phyloP scores from a whole-genome alignment of 768 basidiomycete genomes.

The Plicaturopsis crispa region DNA sequence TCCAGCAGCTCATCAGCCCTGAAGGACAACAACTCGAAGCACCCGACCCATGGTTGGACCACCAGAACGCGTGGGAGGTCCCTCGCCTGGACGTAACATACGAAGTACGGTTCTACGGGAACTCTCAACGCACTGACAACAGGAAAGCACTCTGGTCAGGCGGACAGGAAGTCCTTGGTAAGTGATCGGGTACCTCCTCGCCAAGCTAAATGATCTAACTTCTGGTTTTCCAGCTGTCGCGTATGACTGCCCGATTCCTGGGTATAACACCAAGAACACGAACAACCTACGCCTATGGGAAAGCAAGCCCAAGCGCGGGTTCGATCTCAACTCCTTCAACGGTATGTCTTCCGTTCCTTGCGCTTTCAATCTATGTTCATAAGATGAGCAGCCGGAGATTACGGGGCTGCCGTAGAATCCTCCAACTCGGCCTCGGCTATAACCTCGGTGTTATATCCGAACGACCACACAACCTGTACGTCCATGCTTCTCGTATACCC shows the following conservation, averaged over 20 bases:
- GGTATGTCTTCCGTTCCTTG: conserved; percentile 32
- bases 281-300: conserved; percentile 89
- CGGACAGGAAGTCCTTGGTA: conserved; percentile 82
- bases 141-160: conserved; percentile 73
- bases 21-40: conserved; percentile 83
- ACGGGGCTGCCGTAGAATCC: conserved; percentile 81
- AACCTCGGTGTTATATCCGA: conserved; percentile 93
- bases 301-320: conserved; percentile 81
- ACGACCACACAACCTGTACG: conserved; percentile 67
- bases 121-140: conserved; percentile 59
- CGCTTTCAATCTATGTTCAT: background rate
- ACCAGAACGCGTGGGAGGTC: conserved; percentile 82
- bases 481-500: background rate
- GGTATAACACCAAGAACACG: conserved; percentile 76
- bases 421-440: conserved; percentile 91
- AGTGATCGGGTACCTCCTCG: no score
- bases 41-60: conserved; percentile 88
- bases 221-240: conserved; percentile 50
- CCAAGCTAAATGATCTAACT: no score
- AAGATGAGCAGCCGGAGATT: conserved; percentile 85
- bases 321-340: conserved; percentile 94
- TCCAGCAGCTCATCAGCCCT: conserved; percentile 85
- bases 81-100: conserved; percentile 79
- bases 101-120: conserved; percentile 86
- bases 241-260: conserved; percentile 92